These are phyloP conservation scores for Diaporthe vaccinii DNA, from an alignment of 2,329 filamentous ascomycete genomes.

Conservation along the genomic window DNA sequence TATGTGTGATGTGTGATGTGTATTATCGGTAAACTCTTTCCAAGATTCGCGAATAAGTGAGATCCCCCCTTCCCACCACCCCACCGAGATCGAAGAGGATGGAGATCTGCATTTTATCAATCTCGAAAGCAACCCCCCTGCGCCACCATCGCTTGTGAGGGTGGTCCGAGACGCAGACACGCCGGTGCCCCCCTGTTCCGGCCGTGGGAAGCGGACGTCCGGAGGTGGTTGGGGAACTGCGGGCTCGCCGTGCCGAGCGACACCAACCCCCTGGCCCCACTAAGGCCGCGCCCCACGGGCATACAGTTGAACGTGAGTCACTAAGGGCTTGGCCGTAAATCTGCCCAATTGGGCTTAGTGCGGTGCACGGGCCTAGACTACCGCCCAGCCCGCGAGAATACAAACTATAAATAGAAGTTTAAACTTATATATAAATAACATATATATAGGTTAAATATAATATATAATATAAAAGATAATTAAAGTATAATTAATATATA, in stretches of 20 bases:
- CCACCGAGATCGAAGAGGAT: not conserved
- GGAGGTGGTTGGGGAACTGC: slow-evolving; percentile 36
- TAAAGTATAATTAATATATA: no score
- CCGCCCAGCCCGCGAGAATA: no score
- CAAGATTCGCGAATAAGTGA: not conserved
- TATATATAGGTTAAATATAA: no score
- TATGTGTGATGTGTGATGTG: not conserved
- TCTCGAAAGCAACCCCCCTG: not conserved
- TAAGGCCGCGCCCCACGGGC: not conserved
- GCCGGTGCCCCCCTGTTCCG: slow-evolving; percentile 27
- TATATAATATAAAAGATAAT: no score
- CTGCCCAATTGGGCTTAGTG: no score
- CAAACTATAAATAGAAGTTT: no score
- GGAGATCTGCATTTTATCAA: slow-evolving; percentile 28
- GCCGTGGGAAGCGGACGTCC: slow-evolving; percentile 27
- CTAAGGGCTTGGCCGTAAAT: no score
- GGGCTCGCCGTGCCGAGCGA: not conserved
- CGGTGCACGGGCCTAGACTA: no score
- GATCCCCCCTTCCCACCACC: slow-evolving; percentile 1
- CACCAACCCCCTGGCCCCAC: not conserved
- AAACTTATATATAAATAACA: no score
- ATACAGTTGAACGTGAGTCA: no score
- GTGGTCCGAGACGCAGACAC: slow-evolving; percentile 1
- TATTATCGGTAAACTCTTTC: not conserved
- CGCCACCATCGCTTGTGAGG: not conserved